phyloP scores from a whole-genome alignment of 495 filamentous ascomycete genomes.

The Endocarpon pusillum region DNA sequence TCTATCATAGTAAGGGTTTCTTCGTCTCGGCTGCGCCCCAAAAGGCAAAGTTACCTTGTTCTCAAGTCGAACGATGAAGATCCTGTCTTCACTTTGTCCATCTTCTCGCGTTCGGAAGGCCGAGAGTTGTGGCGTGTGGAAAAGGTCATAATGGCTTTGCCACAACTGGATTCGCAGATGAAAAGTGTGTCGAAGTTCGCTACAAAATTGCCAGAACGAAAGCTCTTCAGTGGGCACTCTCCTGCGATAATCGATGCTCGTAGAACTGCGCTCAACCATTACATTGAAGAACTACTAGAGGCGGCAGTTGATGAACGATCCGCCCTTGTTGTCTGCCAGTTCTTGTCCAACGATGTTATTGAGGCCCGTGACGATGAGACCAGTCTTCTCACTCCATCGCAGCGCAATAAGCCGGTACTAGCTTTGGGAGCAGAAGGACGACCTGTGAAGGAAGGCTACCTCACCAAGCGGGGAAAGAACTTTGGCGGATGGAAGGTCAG shows the following conservation, averaged over 20 bases:
- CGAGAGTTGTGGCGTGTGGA: conserved; percentile 84
- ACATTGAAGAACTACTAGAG: conserved; percentile 69
- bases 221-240: conserved; percentile 80
- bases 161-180: conserved; percentile 62
- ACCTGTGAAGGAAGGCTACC: conserved; percentile 70
- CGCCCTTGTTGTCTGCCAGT: conserved; percentile 72
- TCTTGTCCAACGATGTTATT: conserved; percentile 72
- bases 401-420: conserved; percentile 23
- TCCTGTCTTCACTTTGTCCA: conserved; percentile 79
- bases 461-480: conserved; percentile 93
- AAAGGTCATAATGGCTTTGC: conserved; percentile 71
- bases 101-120: conserved; percentile 62
- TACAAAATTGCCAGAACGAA: conserved; percentile 61
- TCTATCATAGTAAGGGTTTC: conserved; percentile 71
- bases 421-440: conserved; percentile 40
- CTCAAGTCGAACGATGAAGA: conserved; percentile 57
- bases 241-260: conserved; percentile 87
- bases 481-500: conserved; percentile 98
- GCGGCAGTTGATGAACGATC: conserved; percentile 62
- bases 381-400: conserved; percentile 27
- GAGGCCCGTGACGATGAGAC: conserved; percentile 54
- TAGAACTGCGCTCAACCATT: conserved; percentile 61
- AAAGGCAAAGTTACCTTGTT: conserved; percentile 63
- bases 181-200: conserved; percentile 50
- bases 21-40: conserved; percentile 86